phyloP scores from a whole-genome alignment of 202 grass and related monocot species.

The Thinopyrum obtusiflorum region DNA sequence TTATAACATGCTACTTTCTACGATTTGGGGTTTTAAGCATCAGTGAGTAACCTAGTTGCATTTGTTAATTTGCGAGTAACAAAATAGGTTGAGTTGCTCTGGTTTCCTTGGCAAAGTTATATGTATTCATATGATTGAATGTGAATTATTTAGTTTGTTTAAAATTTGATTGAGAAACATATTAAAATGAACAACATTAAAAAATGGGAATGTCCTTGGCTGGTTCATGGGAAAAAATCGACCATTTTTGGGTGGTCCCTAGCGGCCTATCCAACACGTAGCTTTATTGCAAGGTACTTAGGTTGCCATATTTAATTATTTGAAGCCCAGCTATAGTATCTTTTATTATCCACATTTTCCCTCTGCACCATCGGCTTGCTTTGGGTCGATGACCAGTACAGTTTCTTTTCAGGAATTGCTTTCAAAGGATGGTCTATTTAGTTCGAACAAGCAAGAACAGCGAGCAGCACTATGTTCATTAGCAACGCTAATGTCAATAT shows the following conservation, averaged over 20 bases:
- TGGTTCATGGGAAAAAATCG: not conserved
- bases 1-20: not conserved
- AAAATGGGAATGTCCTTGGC: slow-evolving; percentile 7
- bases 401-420: slow-evolving; percentile 75
- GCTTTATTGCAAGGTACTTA: slow-evolving; percentile 25
- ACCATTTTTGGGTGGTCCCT: not conserved
- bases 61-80: slow-evolving; percentile 12
- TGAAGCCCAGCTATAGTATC: slow-evolving; percentile 11
- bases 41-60: not conserved
- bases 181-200: not conserved
- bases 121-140: slow-evolving; percentile 20
- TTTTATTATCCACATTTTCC: slow-evolving; percentile 8
- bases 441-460: slow-evolving; percentile 56
- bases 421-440: slow-evolving; percentile 68
- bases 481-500: slow-evolving; percentile 85
- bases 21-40: slow-evolving; percentile 6
- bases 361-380: not conserved
- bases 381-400: slow-evolving; percentile 12
- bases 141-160: not conserved
- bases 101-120: slow-evolving; percentile 21
- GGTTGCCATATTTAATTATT: slow-evolving; percentile 8
- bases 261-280: not conserved
- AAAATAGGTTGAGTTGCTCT: not conserved
- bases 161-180: not conserved
- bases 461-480: slow-evolving; percentile 67